These are phyloP conservation scores for Tetragonia tetragonoides DNA, from an alignment of 148 eudicot genomes.

Conservation along the genomic window DNA sequence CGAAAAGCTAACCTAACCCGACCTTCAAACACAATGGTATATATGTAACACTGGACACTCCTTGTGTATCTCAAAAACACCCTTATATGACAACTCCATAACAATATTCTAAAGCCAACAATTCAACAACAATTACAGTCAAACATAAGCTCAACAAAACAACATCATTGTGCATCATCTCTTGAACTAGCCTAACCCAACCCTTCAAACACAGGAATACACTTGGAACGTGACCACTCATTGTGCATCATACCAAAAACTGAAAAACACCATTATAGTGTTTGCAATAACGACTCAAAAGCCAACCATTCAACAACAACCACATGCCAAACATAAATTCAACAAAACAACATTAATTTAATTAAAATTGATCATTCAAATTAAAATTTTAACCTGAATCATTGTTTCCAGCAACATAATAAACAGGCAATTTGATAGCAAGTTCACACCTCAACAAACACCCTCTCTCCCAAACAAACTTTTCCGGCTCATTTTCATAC, in stretches of 20 bases:
- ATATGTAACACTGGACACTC: not conserved
- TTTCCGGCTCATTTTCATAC: constrained; percentile 67
- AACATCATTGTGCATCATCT: too few species aligned
- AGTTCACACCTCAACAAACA: constrained; percentile 69
- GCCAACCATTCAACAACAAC: not conserved
- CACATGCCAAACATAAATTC: not conserved
- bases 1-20: not conserved
- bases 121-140: not conserved
- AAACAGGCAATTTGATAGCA: constrained; percentile 68
- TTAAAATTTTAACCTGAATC: constrained; percentile 43
- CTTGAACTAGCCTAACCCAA: too few species aligned
- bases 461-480: constrained; percentile 82
- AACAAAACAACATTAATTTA: not conserved
- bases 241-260: too few species aligned
- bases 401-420: constrained; percentile 52
- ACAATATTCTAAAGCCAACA: not conserved
- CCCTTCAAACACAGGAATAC: too few species aligned
- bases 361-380: not conserved
- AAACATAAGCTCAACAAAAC: not conserved
- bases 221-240: too few species aligned
- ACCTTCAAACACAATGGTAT: not conserved
- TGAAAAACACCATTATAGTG: not conserved
- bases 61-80: too few species aligned
- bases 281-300: not conserved
- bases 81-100: not conserved